Percentiles rank a stretch among this genome's conserved stretches.
Conservation (phyloP, 192 early-diverging fungal genomes). For the Backusella westeae region DNA sequence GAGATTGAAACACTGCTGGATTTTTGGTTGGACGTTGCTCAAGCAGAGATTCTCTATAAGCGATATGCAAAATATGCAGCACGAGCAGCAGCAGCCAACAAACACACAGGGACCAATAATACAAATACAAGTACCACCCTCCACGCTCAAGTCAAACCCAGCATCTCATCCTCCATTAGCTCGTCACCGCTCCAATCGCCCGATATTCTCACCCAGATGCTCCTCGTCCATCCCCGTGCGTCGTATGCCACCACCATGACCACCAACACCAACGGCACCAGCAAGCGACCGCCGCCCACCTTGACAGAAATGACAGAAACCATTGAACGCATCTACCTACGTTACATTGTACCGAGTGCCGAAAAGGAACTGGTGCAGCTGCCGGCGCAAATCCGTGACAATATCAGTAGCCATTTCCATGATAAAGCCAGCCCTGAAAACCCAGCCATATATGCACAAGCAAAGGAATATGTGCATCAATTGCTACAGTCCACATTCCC, state of each 20-base stretch:
- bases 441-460: slow-evolving; percentile 50
- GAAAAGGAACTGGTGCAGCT: slow-evolving; percentile 46
- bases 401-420: slow-evolving; percentile 22
- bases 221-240: slow-evolving; percentile 14
- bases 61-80: slow-evolving; percentile 40
- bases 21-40: slow-evolving; percentile 75
- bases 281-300: slow-evolving; percentile 32
- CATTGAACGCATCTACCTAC: slow-evolving; percentile 54
- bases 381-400: slow-evolving; percentile 34
- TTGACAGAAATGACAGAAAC: slow-evolving; percentile 47
- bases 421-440: slow-evolving; percentile 29
- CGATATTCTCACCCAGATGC: slow-evolving; percentile 26
- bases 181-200: slow-evolving; percentile 4
- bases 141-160: background rate
- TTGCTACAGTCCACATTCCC: slow-evolving; percentile 49
- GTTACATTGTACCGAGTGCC: slow-evolving; percentile 50
- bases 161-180: background rate
- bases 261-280: background rate
- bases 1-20: slow-evolving; percentile 61
- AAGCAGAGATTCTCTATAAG: slow-evolving; percentile 64
- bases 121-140: background rate
- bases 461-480: slow-evolving; percentile 50
- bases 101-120: background rate
- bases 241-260: slow-evolving; percentile 17
- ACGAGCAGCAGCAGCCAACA: background rate